These are phyloP conservation scores for Bullera alba DNA, from an alignment of 768 basidiomycete genomes.

Conservation along the genomic window DNA sequence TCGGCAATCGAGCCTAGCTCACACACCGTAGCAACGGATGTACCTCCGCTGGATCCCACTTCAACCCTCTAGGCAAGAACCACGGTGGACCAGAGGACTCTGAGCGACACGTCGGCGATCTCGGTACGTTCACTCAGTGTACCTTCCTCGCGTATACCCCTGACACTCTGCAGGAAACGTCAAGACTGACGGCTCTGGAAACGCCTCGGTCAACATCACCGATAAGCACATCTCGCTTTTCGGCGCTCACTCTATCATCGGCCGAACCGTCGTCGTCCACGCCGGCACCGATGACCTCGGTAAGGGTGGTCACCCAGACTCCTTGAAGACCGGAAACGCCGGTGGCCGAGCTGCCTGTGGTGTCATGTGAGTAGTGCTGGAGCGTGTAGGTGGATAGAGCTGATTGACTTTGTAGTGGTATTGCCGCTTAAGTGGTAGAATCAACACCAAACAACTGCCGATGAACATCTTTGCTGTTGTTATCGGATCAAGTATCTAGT, in stretches of 20 bases:
- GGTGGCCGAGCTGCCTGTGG: slow-evolving; percentile 68
- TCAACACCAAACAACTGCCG: too few relatives aligned
- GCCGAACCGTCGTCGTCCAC: slow-evolving; percentile 71
- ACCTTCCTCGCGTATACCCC: background rate
- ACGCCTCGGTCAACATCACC: slow-evolving; percentile 55
- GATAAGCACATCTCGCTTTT: slow-evolving; percentile 60
- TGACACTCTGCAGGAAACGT: slow-evolving; percentile 58
- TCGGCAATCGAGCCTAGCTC: background rate
- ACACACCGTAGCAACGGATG: slow-evolving; percentile 36
- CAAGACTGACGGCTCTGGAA: slow-evolving; percentile 56
- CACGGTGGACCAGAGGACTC: slow-evolving; percentile 58
- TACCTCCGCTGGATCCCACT: slow-evolving; percentile 64
- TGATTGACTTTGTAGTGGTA: background rate
- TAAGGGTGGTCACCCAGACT: slow-evolving; percentile 60
- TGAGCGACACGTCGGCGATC: slow-evolving; percentile 58
- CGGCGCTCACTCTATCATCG: slow-evolving; percentile 62
- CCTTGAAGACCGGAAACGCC: slow-evolving; percentile 71
- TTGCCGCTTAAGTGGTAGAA: too few relatives aligned
- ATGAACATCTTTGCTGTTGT: too few relatives aligned
- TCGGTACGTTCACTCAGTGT: slow-evolving; percentile 47
- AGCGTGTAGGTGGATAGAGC: too few relatives aligned
- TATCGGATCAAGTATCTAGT: too few relatives aligned
- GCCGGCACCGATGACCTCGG: slow-evolving; percentile 73
- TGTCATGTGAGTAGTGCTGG: slow-evolving; percentile 69
- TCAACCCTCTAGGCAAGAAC: slow-evolving; percentile 61